Conservation (phyloP, 2,329 filamentous ascomycete genomes). For the Talaromyces sp. region DNA sequence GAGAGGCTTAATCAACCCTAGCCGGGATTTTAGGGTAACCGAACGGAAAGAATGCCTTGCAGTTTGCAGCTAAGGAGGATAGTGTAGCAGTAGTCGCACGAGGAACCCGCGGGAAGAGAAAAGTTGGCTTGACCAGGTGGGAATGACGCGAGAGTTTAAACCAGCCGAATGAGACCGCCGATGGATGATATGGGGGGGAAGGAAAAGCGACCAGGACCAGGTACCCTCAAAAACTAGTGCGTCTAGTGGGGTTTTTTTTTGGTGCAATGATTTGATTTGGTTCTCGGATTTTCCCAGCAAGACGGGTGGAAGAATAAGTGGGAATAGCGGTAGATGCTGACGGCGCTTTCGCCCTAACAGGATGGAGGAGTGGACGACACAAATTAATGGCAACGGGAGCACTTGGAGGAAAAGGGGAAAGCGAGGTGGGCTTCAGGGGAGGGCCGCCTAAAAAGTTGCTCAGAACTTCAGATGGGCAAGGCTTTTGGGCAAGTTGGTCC, state of each 20-base stretch:
- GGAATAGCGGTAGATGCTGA: slow-evolving; percentile 19
- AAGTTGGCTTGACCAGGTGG: slow-evolving; percentile 19
- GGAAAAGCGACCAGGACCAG: neutral
- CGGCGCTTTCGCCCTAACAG: slow-evolving; percentile 23
- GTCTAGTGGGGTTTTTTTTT: neutral
- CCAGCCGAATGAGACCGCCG: neutral
- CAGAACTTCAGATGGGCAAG: slow-evolving; percentile 4
- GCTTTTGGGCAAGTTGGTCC: slow-evolving; percentile 1
- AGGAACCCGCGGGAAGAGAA: slow-evolving; percentile 26
- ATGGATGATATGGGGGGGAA: neutral
- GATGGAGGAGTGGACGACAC: slow-evolving; percentile 20
- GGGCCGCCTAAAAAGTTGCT: slow-evolving; percentile 25
- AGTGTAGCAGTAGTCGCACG: slow-evolving; percentile 22
- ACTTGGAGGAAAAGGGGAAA: slow-evolving; percentile 20
- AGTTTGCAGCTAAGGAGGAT: slow-evolving; percentile 27
- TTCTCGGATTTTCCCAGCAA: neutral
- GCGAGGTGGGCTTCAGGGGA: slow-evolving; percentile 17
- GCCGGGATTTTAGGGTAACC: slow-evolving; percentile 24
- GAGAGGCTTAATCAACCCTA: slow-evolving; percentile 35
- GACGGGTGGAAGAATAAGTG: slow-evolving; percentile 15
- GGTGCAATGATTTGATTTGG: neutral
- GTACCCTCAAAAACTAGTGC: neutral
- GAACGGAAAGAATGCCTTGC: slow-evolving; percentile 29
- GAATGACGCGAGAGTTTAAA: slow-evolving; percentile 11
- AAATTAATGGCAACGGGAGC: slow-evolving; percentile 18